Percentiles rank a stretch among this genome's conserved stretches.
These are phyloP conservation scores for Cladosporium sp. DNA, from an alignment of 2,329 filamentous ascomycete species.

Conservation along the genomic window DNA sequence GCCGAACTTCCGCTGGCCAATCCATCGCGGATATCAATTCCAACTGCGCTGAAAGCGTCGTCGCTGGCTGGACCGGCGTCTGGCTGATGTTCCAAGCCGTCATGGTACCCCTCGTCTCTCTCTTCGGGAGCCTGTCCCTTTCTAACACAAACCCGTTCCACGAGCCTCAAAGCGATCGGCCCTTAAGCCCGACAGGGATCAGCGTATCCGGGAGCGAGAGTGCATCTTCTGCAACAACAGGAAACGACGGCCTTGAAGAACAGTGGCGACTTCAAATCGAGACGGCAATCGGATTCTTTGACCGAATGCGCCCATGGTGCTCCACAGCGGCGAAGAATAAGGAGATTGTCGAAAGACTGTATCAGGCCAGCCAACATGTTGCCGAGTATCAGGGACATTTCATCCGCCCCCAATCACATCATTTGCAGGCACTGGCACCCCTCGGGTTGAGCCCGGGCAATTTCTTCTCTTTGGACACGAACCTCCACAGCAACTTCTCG, in stretches of 20 bases:
- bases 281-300: slow-evolving; percentile 37
- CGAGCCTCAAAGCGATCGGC: slow-evolving; percentile 14
- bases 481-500: slow-evolving; percentile 3
- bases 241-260: slow-evolving; percentile 28
- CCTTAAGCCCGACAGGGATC: slow-evolving; percentile 17
- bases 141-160: slow-evolving; percentile 3
- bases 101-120: slow-evolving; percentile 69
- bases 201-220: slow-evolving; percentile 28
- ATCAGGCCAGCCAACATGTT: slow-evolving; percentile 32
- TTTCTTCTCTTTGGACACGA: slow-evolving; percentile 6
- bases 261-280: slow-evolving; percentile 39
- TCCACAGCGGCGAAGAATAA: slow-evolving; percentile 39
- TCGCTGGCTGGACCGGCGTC: slow-evolving; percentile 73
- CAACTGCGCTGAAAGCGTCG: slow-evolving; percentile 66
- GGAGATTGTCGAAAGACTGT: slow-evolving; percentile 37
- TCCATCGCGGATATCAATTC: slow-evolving; percentile 66
- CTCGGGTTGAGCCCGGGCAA: slow-evolving; percentile 10
- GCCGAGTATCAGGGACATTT: slow-evolving; percentile 22
- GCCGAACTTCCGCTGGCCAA: slow-evolving; percentile 61
- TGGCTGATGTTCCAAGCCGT: slow-evolving; percentile 77
- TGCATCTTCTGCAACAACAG: slow-evolving; percentile 18
- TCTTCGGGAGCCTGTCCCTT: slow-evolving; percentile 45
- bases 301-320: slow-evolving; percentile 38
- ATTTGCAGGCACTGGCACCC: slow-evolving; percentile 12
- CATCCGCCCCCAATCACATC: slow-evolving; percentile 16